A percentile compares a stretch with the other conserved stretches of the same genome.
Conservation (phyloP, 495 filamentous ascomycete species). For the Xylaria sp. region DNA sequence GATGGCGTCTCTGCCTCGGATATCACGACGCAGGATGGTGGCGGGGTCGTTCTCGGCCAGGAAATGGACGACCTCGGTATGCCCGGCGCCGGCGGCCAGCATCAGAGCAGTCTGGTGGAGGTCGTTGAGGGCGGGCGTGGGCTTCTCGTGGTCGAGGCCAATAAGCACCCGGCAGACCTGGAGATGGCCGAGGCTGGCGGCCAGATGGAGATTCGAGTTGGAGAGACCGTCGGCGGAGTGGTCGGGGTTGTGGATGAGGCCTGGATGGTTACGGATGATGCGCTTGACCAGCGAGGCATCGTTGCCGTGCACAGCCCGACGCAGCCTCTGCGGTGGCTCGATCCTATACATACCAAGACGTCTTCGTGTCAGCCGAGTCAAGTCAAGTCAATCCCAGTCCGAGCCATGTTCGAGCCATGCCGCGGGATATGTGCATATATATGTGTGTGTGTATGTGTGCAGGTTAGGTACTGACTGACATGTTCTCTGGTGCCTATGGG, state of each 20-base stretch:
- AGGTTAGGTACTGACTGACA: constrained; percentile 1
- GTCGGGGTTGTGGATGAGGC: constrained; percentile 75
- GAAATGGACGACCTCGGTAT: constrained; percentile 66
- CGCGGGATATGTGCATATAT: background rate
- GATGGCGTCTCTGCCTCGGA: constrained; percentile 63
- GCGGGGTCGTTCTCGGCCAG: constrained; percentile 53
- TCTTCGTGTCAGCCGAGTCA: background rate
- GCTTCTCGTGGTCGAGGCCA: constrained; percentile 62
- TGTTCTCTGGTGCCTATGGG: background rate
- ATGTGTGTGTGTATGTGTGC: background rate
- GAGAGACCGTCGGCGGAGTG: constrained; percentile 56
- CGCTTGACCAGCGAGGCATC: constrained; percentile 74
- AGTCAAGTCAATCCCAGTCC: too few species aligned
- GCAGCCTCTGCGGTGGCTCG: constrained; percentile 69
- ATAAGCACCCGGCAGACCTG: constrained; percentile 65
- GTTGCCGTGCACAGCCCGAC: constrained; percentile 73
- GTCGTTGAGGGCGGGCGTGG: constrained; percentile 70
- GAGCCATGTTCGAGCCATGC: background rate
- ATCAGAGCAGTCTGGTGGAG: constrained; percentile 74
- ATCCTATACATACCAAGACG: constrained; percentile 63
- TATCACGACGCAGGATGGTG: constrained; percentile 60
- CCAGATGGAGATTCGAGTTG: constrained; percentile 81
- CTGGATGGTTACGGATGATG: constrained; percentile 72
- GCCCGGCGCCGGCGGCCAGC: constrained; percentile 63
- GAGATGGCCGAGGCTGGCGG: constrained; percentile 70